phyloP scores from a whole-genome alignment of 192 early-diverging fungal species.

The Allomyces macrogynus region DNA sequence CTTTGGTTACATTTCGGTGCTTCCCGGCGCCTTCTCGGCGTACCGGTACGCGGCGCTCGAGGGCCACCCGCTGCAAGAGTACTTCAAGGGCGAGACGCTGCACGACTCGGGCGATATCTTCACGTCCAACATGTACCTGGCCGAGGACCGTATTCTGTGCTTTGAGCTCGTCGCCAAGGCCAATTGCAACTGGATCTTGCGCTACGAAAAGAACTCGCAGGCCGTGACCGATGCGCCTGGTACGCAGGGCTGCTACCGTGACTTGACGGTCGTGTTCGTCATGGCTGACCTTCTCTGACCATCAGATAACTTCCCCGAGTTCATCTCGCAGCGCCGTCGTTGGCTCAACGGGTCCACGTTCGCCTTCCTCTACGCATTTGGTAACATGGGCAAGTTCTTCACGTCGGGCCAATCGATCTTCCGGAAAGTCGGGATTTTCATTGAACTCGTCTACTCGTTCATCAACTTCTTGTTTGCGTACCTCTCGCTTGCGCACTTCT shows the following conservation, averaged over 20 bases:
- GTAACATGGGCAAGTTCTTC: slow-evolving; percentile 58
- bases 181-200: slow-evolving; percentile 52
- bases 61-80: slow-evolving; percentile 54
- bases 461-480: slow-evolving; percentile 47
- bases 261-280: too few relatives aligned
- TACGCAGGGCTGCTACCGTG: too few relatives aligned
- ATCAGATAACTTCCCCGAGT: slow-evolving; percentile 68
- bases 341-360: slow-evolving; percentile 96
- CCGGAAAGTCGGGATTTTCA: slow-evolving; percentile 47
- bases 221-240: slow-evolving; percentile 90
- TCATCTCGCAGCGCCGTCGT: slow-evolving; percentile 88
- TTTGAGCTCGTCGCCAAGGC: slow-evolving; percentile 82
- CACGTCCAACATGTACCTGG: slow-evolving; percentile 84
- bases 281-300: too few relatives aligned
- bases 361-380: slow-evolving; percentile 67
- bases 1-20: slow-evolving; percentile 70
- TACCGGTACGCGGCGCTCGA: slow-evolving; percentile 74
- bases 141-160: slow-evolving; percentile 81
- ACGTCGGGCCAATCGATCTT: slow-evolving; percentile 47
- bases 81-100: slow-evolving; percentile 82
- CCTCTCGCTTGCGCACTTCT: neutral
- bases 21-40: slow-evolving; percentile 88
- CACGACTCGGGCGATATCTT: slow-evolving; percentile 56
- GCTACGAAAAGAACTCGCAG: slow-evolving; percentile 71
- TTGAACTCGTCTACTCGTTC: slow-evolving; percentile 66